phyloP scores from a whole-genome alignment of 305 asterid species.

The Fraxinus albicans region DNA sequence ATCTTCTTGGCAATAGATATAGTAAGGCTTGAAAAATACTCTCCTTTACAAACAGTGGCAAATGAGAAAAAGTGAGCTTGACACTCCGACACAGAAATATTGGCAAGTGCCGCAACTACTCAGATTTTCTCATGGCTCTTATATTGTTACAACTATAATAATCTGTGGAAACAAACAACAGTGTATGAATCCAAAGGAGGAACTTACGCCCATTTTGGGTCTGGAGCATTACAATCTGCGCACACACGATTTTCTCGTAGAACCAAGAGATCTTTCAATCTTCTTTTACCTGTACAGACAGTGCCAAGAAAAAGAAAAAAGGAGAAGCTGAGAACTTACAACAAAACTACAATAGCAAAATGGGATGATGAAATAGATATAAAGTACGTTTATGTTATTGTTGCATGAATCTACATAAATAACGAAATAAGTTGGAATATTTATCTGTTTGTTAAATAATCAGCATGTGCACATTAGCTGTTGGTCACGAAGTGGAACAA shows the following conservation, averaged over 20 bases:
- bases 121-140: not conserved
- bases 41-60: not conserved
- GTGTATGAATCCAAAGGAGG: not conserved
- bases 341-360: constrained; percentile 11
- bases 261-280: constrained; percentile 80
- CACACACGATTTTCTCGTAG: constrained; percentile 70
- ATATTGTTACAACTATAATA: not conserved
- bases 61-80: not conserved
- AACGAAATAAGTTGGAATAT: constrained; percentile 1
- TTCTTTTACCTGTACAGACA: constrained; percentile 55
- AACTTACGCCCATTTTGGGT: constrained; percentile 99
- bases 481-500: not conserved
- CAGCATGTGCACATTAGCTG: not conserved
- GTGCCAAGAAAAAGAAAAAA: not conserved
- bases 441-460: not conserved
- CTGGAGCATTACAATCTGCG: constrained; percentile 94
- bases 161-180: not conserved
- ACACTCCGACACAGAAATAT: not conserved
- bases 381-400: not conserved
- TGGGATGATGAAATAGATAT: not conserved
- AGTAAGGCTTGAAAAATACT: not conserved
- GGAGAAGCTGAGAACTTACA: constrained; percentile 5
- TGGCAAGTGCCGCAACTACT: not conserved
- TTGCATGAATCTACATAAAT: not conserved
- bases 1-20: not conserved